Evolutionary conservation across 2,329 filamentous ascomycete species (phyloP).

Genomic region (Colletotrichum sp.): DNA sequence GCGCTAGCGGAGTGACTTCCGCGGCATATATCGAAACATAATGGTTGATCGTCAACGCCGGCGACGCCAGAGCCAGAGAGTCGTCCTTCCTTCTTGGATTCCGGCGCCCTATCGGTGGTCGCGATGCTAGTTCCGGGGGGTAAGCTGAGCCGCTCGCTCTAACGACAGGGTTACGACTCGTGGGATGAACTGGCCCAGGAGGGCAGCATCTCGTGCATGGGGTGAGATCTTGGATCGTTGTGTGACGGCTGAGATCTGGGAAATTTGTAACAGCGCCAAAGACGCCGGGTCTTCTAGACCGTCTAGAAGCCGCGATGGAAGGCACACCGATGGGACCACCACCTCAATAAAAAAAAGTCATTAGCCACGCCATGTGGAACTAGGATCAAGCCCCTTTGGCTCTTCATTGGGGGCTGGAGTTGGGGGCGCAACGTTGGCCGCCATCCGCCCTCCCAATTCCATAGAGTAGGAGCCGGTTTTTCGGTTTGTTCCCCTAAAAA

Average conservation of each 20-base stretch:
- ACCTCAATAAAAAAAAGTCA: background rate
- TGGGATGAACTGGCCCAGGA: background rate
- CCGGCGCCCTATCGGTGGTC: background rate
- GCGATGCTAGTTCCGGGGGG: background rate
- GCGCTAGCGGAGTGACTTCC: background rate
- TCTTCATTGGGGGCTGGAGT: background rate
- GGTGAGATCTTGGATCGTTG: background rate
- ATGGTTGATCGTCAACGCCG: background rate
- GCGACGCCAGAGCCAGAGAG: background rate
- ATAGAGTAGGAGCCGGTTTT: background rate
- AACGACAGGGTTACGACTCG: slow-evolving; percentile 14
- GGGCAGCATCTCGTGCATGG: background rate
- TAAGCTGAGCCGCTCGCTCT: background rate
- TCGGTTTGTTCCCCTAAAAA: background rate
- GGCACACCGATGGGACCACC: background rate
- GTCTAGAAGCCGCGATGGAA: background rate
- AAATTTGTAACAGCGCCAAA: background rate
- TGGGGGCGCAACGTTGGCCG: background rate
- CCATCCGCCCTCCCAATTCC: background rate
- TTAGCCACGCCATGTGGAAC: background rate
- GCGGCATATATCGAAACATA: background rate
- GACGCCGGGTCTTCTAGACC: background rate
- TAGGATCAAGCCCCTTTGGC: background rate
- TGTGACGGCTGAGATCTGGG: background rate
- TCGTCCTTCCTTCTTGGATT: background rate